Base-by-base conservation (phyloP, 495 filamentous ascomycete genomes). In the Penicillium fimorum region DNA sequence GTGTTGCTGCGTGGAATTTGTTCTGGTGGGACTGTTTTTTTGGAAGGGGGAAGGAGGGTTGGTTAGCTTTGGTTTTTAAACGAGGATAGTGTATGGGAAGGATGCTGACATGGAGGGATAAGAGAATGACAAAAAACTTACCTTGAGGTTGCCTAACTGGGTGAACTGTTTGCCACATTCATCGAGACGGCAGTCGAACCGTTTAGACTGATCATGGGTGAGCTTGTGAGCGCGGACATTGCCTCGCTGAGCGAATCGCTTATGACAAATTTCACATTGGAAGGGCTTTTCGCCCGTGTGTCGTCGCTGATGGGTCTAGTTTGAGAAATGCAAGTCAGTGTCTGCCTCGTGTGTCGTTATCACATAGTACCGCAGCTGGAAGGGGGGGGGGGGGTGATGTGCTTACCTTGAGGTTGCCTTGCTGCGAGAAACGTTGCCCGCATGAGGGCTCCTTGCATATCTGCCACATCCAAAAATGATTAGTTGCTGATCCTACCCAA, bases 221-320 rank as follows among this genome's bases (percentile, higher is more conserved):
- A 87, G 88, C 70, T 86, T 85, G 72, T 97, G 92, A 5, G 92
- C 89, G 40, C 89, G 87, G 32, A 96, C 87, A 59, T 95, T 95
- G 67, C 90, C 90, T 30, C 87, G 83, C 64, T 95, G 90, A 9
- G 90, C 89, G 64, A 95, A 95, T 54, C 79, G 72, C 68, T 92
- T 91, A 47, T 86, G 85, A 66, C 93, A 97, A 52, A 84, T 80
- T 29, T 89, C 85, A 71, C 92, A 97, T 5, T 79, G 75, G 68
- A 91, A 97, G 9, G 92, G 92, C 48, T 87, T 88, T 64, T 93
- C 90, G 47, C 92, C 92, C 9, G 88, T 95, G 68, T 96, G 91
- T 49, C 90, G 77, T 42, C 91, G 84, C 57, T 90, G 84, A 72
- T 96, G 91, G 1, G 91, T 94, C 88, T 92, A 58, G 12, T 7